Percentiles rank a stretch among this genome's conserved stretches.
phyloP scores from a whole-genome alignment of 768 basidiomycete species.

The Cystobasidium ongulense region DNA sequence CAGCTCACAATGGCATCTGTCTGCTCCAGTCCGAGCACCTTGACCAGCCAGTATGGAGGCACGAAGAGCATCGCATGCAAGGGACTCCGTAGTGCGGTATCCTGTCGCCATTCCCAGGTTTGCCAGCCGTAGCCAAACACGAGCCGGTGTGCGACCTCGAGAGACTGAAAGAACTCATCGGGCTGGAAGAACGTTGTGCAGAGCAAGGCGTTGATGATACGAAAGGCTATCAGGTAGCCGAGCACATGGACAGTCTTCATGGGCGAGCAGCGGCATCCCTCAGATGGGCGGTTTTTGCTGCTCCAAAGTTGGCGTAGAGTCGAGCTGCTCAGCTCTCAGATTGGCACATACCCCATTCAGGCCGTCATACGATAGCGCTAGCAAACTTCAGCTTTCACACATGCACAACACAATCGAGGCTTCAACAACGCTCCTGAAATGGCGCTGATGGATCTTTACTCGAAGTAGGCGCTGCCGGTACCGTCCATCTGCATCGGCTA shows the following conservation, averaged over 20 bases:
- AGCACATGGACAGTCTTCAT: constrained; percentile 2
- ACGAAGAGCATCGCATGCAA: constrained; percentile 73
- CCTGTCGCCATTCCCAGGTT: constrained; percentile 84
- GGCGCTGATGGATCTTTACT: too few relatives aligned
- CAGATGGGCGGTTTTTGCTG: neutral
- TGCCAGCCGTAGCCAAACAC: constrained; percentile 86
- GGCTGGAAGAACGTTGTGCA: constrained; percentile 89
- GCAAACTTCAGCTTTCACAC: too few relatives aligned
- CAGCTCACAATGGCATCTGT: constrained; percentile 58
- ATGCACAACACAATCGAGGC: too few relatives aligned
- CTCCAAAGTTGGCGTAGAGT: neutral
- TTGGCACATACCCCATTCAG: too few relatives aligned
- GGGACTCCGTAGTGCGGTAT: constrained; percentile 64
- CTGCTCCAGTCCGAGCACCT: constrained; percentile 53
- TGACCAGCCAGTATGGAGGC: constrained; percentile 66
- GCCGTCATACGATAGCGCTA: too few relatives aligned
- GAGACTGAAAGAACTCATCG: constrained; percentile 90
- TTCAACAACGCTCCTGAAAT: too few relatives aligned
- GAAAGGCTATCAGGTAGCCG: constrained; percentile 46
- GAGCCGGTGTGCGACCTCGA: constrained; percentile 79
- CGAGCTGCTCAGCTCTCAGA: neutral
- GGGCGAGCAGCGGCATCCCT: neutral
- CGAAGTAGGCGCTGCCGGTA: too few relatives aligned
- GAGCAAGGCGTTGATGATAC: constrained; percentile 51
- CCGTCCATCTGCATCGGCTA: too few relatives aligned